Evolutionary conservation across 495 filamentous ascomycete species (phyloP).

Genomic region (Penicillium desertorum): DNA sequence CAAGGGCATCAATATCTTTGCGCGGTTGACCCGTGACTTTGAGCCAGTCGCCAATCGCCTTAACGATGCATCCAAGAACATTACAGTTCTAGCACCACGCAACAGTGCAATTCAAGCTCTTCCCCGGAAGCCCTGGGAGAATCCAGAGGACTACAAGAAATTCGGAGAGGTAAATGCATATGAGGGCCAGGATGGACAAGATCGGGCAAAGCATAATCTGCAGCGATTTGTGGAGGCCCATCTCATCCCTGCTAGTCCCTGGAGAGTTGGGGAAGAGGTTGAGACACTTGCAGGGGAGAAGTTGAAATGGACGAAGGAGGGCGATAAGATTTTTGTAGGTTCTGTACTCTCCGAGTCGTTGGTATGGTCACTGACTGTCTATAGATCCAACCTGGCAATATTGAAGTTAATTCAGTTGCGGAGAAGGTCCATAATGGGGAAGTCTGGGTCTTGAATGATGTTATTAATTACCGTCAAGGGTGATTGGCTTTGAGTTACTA

Average conservation of each 20-base stretch:
- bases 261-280: conserved; percentile 72
- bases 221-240: conserved; percentile 85
- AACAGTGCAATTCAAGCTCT: conserved; percentile 78
- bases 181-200: conserved; percentile 72
- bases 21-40: conserved; percentile 80
- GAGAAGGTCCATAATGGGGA: conserved; percentile 81
- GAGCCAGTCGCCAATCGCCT: conserved; percentile 68
- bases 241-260: conserved; percentile 73
- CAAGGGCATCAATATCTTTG: conserved; percentile 82
- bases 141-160: conserved; percentile 71
- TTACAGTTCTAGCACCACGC: conserved; percentile 85
- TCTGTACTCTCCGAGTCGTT: neutral
- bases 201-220: conserved; percentile 76
- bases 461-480: conserved; percentile 56
- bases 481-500: conserved; percentile 13
- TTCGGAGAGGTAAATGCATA: conserved; percentile 74
- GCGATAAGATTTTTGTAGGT: conserved; percentile 69
- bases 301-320: conserved; percentile 78
- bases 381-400: conserved; percentile 75
- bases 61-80: conserved; percentile 65
- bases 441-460: conserved; percentile 71
- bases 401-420: conserved; percentile 70
- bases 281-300: conserved; percentile 68
- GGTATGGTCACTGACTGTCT: conserved; percentile 12
- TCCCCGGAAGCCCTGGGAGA: conserved; percentile 93